Conservation (phyloP, 306 rosid genomes). For the Sicyos edulis region DNA sequence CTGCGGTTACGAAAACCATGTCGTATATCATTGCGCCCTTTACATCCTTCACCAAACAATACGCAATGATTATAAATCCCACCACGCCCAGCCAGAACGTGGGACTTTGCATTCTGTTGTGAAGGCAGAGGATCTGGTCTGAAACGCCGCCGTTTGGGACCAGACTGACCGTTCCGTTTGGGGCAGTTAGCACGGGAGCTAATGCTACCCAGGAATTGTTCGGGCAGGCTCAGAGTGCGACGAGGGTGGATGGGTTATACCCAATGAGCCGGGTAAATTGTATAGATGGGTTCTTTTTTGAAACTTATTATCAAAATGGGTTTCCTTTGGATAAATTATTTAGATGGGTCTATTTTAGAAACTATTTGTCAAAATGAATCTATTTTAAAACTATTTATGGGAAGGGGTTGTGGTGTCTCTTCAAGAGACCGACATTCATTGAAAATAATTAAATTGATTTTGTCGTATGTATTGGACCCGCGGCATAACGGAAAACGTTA, state of each 20-base stretch:
- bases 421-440: too few relatives aligned
- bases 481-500: too few relatives aligned
- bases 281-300: too few relatives aligned
- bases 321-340: too few relatives aligned
- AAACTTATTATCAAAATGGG: too few relatives aligned
- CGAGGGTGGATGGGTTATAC: constrained; percentile 56
- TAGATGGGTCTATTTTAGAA: too few relatives aligned
- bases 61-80: constrained; percentile 73
- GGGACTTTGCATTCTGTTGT: constrained; percentile 71
- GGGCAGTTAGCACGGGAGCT: constrained; percentile 50
- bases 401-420: too few relatives aligned
- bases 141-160: constrained; percentile 55
- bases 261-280: constrained; percentile 75
- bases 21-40: constrained; percentile 96
- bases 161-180: constrained; percentile 56
- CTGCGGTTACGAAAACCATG: constrained; percentile 63
- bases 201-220: constrained; percentile 42
- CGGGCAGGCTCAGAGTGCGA: constrained; percentile 70
- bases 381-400: too few relatives aligned
- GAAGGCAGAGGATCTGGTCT: constrained; percentile 46
- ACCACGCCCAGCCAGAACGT: constrained; percentile 87
- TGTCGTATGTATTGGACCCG: too few relatives aligned
- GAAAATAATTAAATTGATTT: too few relatives aligned
- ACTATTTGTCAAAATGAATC: too few relatives aligned
- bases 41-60: constrained; percentile 55